Evolutionary conservation across 805 yeast genomes (phyloP), one percentile per base, ranked within the genome.

Genomic region (Candida andamanensis): DNA sequence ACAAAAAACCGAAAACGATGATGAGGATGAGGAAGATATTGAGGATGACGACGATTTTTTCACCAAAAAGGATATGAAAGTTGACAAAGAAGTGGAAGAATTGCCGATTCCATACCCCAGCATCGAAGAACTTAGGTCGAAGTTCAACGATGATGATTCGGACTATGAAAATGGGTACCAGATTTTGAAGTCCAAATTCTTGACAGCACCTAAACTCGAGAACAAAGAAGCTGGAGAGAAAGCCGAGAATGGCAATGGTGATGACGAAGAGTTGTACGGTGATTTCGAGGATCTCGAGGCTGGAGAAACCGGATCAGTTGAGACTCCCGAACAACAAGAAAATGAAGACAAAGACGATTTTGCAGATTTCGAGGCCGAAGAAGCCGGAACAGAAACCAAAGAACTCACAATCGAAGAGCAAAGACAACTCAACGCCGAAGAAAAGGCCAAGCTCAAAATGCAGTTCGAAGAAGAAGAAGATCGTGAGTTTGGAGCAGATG

Each of bases 401-500:
- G 62, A 57, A 25, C 44, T 76, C 28, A 63, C 90, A 1, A 61
- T 81, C 21, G 94, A 81, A 36, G 79, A 84, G 50, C 80, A 78
- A 54, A 77, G 97, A 54, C 78, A 75, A 32, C 60, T 76, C 33
- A 89, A 89, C 50, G 95, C 97, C 2, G 77, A 80, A 40, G 87
- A 84, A 66, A 94, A 92, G 50, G 97, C 89, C 42, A 80, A 84
- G 49, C 68, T 90, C 37, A 79, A 87, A 38, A 69, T 85, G 48
- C 97, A 92, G 53, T 86, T 92, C 50, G 97, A 92, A 51, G 86
- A 78, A 32, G 86, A 80, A 53, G 87, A 80, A 46, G 72, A 66
- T 36, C 50, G 70, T 9, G 72, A 67, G 36, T 76, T 76, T 44
- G 85, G 84, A 12, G 86, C 79, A 16, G 85, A 80, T 41, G 95